A percentile compares a stretch with the other conserved stretches of the same genome.
Conservation (phyloP, 768 basidiomycete species). For the Tulasnella sp. region DNA sequence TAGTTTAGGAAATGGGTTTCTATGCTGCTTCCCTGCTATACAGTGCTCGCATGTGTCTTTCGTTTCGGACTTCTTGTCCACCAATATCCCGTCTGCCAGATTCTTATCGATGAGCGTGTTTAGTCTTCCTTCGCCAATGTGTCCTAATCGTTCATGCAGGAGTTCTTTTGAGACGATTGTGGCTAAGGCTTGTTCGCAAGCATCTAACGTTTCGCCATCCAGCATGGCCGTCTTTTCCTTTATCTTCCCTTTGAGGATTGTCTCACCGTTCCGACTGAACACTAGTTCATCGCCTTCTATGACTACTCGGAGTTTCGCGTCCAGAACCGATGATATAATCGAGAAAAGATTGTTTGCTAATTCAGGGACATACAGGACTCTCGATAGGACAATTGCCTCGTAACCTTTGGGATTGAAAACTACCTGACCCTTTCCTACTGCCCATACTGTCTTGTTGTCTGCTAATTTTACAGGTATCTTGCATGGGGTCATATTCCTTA, state of each 20-base stretch:
- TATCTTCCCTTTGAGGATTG: background rate
- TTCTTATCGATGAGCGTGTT: background rate
- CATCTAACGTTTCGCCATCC: background rate
- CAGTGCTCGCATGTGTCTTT: conserved; percentile 21
- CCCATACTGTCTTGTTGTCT: background rate
- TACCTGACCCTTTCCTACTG: background rate
- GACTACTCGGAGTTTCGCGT: background rate
- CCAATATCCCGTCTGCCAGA: background rate
- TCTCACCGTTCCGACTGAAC: background rate
- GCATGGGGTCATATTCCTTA: background rate
- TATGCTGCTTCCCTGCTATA: conserved; percentile 28
- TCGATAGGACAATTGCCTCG: background rate
- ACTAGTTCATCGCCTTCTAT: background rate
- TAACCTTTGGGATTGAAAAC: background rate
- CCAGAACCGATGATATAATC: background rate
- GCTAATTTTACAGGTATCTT: background rate
- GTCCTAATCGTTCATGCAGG: conserved; percentile 12
- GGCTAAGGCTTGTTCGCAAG: background rate
- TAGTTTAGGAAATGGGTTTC: conserved; percentile 22
- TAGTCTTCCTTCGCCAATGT: conserved; percentile 3
- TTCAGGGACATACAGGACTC: background rate
- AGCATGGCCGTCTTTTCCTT: background rate
- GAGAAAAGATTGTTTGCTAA: conserved; percentile 21
- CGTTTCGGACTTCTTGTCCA: too few species aligned
- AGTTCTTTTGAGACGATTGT: background rate